Conservation (phyloP, 1,139 yeast genomes). For the Protomyces inundatus region DNA sequence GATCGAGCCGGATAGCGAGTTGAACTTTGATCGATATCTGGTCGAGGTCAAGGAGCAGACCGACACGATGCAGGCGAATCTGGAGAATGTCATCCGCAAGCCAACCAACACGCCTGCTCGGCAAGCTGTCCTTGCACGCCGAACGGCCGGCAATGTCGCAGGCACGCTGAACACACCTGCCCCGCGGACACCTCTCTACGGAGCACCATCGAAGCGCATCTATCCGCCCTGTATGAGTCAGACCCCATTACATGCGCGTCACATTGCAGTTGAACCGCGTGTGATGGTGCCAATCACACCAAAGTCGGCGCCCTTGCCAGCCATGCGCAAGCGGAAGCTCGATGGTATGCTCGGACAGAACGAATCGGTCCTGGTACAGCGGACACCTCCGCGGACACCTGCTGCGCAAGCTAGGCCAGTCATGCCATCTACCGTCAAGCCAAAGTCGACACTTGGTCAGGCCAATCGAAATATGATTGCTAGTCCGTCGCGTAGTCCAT, state of each 20-base stretch:
- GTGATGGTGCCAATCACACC: background rate
- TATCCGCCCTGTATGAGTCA: background rate
- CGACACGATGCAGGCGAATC: conserved; percentile 15
- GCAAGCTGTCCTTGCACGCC: background rate
- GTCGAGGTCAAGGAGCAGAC: conserved; percentile 6
- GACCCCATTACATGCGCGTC: background rate
- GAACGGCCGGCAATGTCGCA: no score
- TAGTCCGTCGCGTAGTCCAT: no score
- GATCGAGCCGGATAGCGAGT: conserved; percentile 8
- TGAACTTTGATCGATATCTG: conserved; percentile 3
- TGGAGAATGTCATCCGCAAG: conserved; percentile 9
- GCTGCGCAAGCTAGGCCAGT: no score
- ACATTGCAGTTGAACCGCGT: background rate
- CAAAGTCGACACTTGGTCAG: no score
- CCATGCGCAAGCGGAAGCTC: background rate
- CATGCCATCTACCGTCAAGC: no score
- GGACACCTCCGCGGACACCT: no score
- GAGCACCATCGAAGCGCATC: background rate
- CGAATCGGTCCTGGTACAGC: no score
- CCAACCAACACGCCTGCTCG: background rate
- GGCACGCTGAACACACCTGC: background rate
- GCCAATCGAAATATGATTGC: no score
- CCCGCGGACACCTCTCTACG: background rate
- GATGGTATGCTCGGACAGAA: background rate
- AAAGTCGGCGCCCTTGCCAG: background rate